These are phyloP conservation scores for Neotropicomus parvogracilis DNA, from an alignment of 1,284 basidiomycete species.

Conservation along the genomic window DNA sequence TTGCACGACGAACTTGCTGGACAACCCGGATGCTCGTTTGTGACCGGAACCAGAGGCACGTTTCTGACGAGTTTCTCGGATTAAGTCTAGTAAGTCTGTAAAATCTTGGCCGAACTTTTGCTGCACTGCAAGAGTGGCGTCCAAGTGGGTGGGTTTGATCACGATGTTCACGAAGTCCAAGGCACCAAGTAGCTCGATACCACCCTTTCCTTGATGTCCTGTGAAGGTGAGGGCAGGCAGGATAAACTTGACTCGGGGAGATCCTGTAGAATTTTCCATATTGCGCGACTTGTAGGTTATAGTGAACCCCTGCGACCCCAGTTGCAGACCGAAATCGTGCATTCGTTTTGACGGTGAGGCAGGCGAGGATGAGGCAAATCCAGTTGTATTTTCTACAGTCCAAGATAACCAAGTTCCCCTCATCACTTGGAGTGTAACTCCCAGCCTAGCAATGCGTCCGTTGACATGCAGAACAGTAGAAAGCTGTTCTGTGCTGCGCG, in stretches of 20 bases:
- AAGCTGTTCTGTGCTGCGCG: constrained; percentile 26
- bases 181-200: constrained; percentile 53
- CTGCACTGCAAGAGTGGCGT: constrained; percentile 74
- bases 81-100: constrained; percentile 67
- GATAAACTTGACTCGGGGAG: constrained; percentile 52
- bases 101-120: constrained; percentile 85
- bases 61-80: constrained; percentile 56
- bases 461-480: constrained; percentile 46
- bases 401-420: constrained; percentile 80
- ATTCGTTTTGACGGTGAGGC: constrained; percentile 33
- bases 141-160: constrained; percentile 77
- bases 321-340: constrained; percentile 59
- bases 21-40: constrained; percentile 8
- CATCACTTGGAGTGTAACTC: constrained; percentile 73
- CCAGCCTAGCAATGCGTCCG: constrained; percentile 45
- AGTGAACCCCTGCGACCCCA: constrained; percentile 60
- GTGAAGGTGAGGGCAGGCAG: constrained; percentile 63
- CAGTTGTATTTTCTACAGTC: constrained; percentile 52
- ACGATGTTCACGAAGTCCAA: constrained; percentile 68
- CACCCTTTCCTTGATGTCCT: constrained; percentile 49
- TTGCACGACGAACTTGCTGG: constrained; percentile 42
- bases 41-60: constrained; percentile 24
- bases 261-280: constrained; percentile 35
- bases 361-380: constrained; percentile 44
- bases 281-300: constrained; percentile 50